These are phyloP conservation scores for Endocladia muricata DNA, from an alignment of 31 red algal genomes.

Conservation along the genomic window DNA sequence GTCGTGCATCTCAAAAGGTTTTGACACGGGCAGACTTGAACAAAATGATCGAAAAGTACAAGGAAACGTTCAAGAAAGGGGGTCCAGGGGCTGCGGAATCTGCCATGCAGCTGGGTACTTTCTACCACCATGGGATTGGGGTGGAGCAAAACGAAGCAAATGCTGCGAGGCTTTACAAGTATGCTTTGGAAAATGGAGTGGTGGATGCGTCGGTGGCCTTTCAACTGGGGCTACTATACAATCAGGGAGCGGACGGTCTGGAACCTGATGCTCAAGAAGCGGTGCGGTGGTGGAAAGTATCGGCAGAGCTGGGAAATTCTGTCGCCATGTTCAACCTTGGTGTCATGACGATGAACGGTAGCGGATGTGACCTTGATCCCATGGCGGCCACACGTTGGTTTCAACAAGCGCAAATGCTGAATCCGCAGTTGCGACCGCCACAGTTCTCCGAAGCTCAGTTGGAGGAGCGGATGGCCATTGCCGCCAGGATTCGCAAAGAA, in stretches of 20 bases:
- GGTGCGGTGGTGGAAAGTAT: constrained; percentile 65
- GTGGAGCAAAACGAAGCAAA: constrained; percentile 47
- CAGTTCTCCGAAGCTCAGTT: constrained; percentile 36
- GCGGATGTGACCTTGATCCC: constrained; percentile 70
- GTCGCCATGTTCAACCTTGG: constrained; percentile 80
- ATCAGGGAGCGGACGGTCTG: constrained; percentile 40
- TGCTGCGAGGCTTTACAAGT: constrained; percentile 40
- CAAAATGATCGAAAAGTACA: constrained; percentile 26
- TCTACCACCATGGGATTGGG: constrained; percentile 66
- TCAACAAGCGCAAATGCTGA: constrained; percentile 30
- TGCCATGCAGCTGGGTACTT: constrained; percentile 57
- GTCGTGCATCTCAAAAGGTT: neutral
- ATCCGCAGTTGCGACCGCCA: constrained; percentile 48
- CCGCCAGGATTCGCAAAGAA: constrained; percentile 27
- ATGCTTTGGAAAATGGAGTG: constrained; percentile 39
- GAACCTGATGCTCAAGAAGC: constrained; percentile 39
- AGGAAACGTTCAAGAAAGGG: constrained; percentile 10
- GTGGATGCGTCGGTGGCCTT: constrained; percentile 54
- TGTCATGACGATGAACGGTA: constrained; percentile 71
- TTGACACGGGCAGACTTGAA: constrained; percentile 36
- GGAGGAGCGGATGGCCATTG: constrained; percentile 40
- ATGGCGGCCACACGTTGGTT: constrained; percentile 46
- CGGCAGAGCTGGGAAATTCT: constrained; percentile 47
- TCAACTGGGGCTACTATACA: constrained; percentile 66
- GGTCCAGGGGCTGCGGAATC: constrained; percentile 25